Conservation (phyloP, 208 protist species). For the Crithidia thermophila region DNA sequence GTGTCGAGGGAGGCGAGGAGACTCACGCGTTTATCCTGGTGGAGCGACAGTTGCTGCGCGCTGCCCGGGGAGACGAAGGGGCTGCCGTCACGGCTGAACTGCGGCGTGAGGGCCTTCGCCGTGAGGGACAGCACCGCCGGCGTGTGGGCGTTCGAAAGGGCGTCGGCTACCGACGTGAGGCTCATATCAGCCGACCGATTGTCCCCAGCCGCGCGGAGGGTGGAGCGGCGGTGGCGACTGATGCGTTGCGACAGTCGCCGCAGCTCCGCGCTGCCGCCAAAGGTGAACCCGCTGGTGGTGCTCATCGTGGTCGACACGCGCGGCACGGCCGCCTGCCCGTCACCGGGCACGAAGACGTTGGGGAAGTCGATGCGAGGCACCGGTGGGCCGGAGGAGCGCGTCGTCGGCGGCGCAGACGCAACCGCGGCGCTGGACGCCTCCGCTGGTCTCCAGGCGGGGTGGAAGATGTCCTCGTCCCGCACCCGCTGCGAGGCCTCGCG, state of each 20-base stretch:
- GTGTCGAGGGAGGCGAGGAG: not conserved
- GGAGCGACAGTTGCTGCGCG: not conserved
- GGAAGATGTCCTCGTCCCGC: constrained; percentile 16
- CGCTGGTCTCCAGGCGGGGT: not conserved
- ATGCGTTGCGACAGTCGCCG: not conserved
- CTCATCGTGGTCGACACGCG: not conserved
- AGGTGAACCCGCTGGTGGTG: not conserved
- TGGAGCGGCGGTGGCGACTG: not conserved
- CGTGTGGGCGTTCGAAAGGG: constrained; percentile 2
- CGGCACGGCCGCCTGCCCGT: not conserved
- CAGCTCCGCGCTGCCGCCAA: not conserved
- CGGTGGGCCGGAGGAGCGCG: not conserved
- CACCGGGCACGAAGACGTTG: not conserved
- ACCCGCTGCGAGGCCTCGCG: constrained; percentile 15
- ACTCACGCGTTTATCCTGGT: not conserved
- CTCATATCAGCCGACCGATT: not conserved
- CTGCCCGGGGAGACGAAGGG: not conserved
- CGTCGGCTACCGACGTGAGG: not conserved
- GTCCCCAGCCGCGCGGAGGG: not conserved
- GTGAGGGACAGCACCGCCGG: constrained; percentile 11
- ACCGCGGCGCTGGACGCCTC: not conserved
- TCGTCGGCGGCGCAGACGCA: not conserved
- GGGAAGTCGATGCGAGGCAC: not conserved
- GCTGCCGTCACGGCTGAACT: no score
- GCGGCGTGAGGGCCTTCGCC: not conserved